A percentile compares a stretch with the other conserved stretches of the same genome.
These are phyloP conservation scores for Lactifluus rugatus DNA, from an alignment of 768 basidiomycete genomes.

Conservation along the genomic window DNA sequence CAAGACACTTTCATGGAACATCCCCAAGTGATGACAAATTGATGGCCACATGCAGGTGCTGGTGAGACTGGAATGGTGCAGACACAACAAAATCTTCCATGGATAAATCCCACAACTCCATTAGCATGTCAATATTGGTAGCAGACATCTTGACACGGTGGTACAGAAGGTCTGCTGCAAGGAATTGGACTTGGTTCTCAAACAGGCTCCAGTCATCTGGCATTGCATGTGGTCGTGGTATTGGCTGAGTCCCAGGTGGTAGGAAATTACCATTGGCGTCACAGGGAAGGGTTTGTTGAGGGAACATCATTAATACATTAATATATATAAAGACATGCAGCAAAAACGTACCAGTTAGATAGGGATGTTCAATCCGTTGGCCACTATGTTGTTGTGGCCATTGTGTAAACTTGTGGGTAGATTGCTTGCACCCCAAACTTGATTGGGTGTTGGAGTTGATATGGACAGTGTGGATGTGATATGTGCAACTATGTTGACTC, in stretches of 20 bases:
- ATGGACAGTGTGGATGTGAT: neutral
- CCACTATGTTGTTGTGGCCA: no score
- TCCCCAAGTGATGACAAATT: neutral
- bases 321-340: neutral
- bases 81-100: no score
- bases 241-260: neutral
- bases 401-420: no score
- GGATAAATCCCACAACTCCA: neutral
- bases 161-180: conserved; percentile 22
- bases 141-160: neutral
- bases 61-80: neutral
- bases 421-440: no score
- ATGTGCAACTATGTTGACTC: neutral
- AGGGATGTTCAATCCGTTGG: neutral
- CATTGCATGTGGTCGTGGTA: neutral
- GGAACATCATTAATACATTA: no score
- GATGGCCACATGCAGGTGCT: neutral
- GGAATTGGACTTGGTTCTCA: conserved; percentile 18
- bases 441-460: no score
- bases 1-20: neutral
- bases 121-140: neutral
- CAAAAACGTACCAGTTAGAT: neutral
- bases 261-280: neutral
- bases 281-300: neutral
- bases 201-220: conserved; percentile 21